phyloP scores from a whole-genome alignment of 192 early-diverging fungal species.

The Diversispora eburnea region DNA sequence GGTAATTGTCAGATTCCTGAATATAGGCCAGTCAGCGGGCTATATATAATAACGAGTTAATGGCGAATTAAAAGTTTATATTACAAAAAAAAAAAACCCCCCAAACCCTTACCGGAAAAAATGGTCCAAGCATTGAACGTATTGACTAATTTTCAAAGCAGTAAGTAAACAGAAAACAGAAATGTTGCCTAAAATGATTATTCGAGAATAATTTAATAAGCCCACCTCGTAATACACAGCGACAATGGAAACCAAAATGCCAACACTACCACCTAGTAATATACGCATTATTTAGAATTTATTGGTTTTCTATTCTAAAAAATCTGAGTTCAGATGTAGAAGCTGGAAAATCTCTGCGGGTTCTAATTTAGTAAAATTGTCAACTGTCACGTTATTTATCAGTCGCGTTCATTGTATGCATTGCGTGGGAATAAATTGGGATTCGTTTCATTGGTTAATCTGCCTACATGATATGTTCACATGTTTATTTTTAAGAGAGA shows the following conservation, averaged over 20 bases:
- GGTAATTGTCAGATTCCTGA: not conserved
- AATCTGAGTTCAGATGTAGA: not conserved
- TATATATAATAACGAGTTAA: slow-evolving; percentile 8
- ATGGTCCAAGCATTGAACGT: not conserved
- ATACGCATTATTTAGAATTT: not conserved
- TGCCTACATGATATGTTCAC: not conserved
- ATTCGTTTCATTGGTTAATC: not conserved
- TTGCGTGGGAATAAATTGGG: too few species aligned
- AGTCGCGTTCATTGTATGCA: not conserved
- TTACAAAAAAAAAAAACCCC: not conserved
- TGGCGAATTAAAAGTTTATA: not conserved
- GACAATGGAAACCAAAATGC: not conserved
- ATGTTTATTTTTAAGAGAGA: not conserved
- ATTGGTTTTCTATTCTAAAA: not conserved
- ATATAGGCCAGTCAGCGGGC: not conserved
- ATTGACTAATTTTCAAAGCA: not conserved
- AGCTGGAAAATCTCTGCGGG: not conserved
- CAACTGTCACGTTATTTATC: too few species aligned
- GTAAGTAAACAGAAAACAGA: not conserved
- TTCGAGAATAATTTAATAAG: not conserved
- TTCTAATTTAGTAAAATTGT: not conserved
- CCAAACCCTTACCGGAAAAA: slow-evolving; percentile 8
- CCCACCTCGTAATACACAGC: not conserved
- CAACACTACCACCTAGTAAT: not conserved
- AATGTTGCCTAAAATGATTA: not conserved